Percentiles rank a stretch among this genome's conserved stretches.
These are phyloP conservation scores for Termitomyces sp. DNA, from an alignment of 768 basidiomycete species.

Conservation along the genomic window DNA sequence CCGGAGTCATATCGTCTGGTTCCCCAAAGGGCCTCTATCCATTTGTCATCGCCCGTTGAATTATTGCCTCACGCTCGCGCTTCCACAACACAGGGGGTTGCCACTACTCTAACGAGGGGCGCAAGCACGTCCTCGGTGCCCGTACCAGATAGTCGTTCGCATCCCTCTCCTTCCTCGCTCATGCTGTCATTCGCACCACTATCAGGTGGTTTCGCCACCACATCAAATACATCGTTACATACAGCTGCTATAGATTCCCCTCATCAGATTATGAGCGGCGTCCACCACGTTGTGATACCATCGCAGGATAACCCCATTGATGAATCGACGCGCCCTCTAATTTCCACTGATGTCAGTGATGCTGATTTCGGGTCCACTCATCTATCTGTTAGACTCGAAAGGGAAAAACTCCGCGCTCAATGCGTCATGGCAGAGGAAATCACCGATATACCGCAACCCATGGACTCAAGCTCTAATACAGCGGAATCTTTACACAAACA, in stretches of 20 bases:
- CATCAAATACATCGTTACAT: neutral
- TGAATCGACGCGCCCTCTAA: slow-evolving; percentile 10
- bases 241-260: slow-evolving; percentile 2
- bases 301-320: slow-evolving; percentile 6
- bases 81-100: slow-evolving; percentile 12
- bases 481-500: slow-evolving; percentile 3
- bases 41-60: slow-evolving; percentile 18
- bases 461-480: slow-evolving; percentile 13
- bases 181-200: neutral
- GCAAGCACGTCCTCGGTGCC: neutral
- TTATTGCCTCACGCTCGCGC: slow-evolving; percentile 26
- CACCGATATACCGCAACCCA: slow-evolving; percentile 1
- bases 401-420: slow-evolving; percentile 33
- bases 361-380: slow-evolving; percentile 10
- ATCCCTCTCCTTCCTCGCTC: neutral
- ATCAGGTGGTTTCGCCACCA: neutral
- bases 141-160: neutral
- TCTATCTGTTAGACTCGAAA: slow-evolving; percentile 37
- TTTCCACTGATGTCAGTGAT: slow-evolving; percentile 4
- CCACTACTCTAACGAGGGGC: neutral
- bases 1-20: neutral
- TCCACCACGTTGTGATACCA: slow-evolving; percentile 7
- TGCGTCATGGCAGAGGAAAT: neutral
- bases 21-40: neutral
- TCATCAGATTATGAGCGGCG: neutral